Evolutionary conservation across 2,329 filamentous ascomycete genomes (phyloP), one percentile per base, ranked within the genome.

Genomic region (Fusarium udum): DNA sequence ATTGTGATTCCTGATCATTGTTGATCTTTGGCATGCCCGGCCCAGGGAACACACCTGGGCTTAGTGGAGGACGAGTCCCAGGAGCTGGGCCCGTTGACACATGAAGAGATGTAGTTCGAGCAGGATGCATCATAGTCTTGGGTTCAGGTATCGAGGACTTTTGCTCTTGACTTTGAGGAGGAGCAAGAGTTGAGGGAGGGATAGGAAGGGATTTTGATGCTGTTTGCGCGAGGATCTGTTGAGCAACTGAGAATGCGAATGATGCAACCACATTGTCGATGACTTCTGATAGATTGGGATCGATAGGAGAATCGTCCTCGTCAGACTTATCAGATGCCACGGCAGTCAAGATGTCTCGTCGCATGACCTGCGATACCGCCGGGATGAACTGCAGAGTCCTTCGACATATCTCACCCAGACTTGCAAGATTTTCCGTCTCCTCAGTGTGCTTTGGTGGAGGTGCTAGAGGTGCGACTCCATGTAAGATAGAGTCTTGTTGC

Each of bases 381-480:
- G 93, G 92, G 42, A 98, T 92, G 76, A 98, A 98, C 70, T 93
- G 92, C 15, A 96, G 87, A 4, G 94, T 92, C 65, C 95, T 89
- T 69, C 91, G 91, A 79, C 95, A 97, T 34, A 98, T 90, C 78
- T 98, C 95, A 3, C 94, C 92, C n/a, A 98, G 87, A 70, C 95
- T 90, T 15, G 89, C 84, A 31, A 98, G 83, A 76, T 97, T 92
- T 80, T 97, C 94, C 2, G 87, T 80, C 69, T 93, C 92, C 46
- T 91, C 88, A 1, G 85, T 84, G 43, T 85, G 84, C 31, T 86
- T 86, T 1, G 85, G 82, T 1, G 85, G 83, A 14, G 79, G 85
- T 1, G 85, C 83, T 40, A 86, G 80, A 3, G 89, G 87, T 4
- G 89, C 88, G 7, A 90, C 87, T 8, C 88, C 89, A 32, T 87